Evolutionary conservation across 2,329 filamentous ascomycete genomes (phyloP).

Genomic region (Penicillium sp.): DNA sequence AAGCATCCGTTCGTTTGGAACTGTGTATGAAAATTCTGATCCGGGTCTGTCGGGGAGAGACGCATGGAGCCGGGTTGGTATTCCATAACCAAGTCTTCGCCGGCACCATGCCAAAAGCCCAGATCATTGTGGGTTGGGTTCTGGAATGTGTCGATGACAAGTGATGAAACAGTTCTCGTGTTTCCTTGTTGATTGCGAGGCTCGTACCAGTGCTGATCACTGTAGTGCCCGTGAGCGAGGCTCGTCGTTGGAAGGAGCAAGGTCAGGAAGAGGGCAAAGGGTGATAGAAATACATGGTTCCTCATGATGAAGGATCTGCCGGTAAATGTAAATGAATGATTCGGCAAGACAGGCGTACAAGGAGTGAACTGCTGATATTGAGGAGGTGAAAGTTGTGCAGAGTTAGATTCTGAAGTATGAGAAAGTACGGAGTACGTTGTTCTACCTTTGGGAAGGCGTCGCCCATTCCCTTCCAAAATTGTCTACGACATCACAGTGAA

Average conservation of each 20-base stretch:
- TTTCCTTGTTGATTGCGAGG: slow-evolving; percentile 5
- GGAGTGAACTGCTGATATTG: background rate
- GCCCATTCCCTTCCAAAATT: background rate
- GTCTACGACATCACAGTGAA: background rate
- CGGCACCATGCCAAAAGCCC: slow-evolving; percentile 62
- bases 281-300: background rate
- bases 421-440: background rate
- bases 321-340: slow-evolving; percentile 2
- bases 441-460: slow-evolving; percentile 1
- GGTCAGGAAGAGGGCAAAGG: background rate
- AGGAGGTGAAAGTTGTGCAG: background rate
- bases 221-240: slow-evolving; percentile 1
- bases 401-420: background rate
- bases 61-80: slow-evolving; percentile 52
- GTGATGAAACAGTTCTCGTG: slow-evolving; percentile 1
- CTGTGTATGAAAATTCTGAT: slow-evolving; percentile 60
- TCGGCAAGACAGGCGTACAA: background rate
- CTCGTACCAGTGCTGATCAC: slow-evolving; percentile 15
- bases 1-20: slow-evolving; percentile 51
- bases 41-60: slow-evolving; percentile 56
- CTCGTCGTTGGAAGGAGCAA: slow-evolving; percentile 3
- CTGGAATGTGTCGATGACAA: slow-evolving; percentile 59
- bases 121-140: slow-evolving; percentile 54
- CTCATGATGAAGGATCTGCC: background rate
- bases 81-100: slow-evolving; percentile 54